These are phyloP conservation scores for Camelina sativa DNA, from an alignment of 345 rosid genomes.

Conservation along the genomic window DNA sequence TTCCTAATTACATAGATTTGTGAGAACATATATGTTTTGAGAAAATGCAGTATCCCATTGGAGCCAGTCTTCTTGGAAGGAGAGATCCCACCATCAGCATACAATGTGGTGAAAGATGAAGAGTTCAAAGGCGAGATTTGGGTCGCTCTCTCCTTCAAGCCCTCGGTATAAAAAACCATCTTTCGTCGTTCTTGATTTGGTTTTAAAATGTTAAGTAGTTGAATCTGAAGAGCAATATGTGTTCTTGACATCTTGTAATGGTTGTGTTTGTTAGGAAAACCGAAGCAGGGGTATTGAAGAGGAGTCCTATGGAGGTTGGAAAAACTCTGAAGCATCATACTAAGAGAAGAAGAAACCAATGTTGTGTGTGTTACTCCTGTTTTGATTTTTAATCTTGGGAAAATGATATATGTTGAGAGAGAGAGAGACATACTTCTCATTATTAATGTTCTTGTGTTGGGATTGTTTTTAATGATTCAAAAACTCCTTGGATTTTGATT, in stretches of 20 bases:
- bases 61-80: constrained; percentile 67
- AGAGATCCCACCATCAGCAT: constrained; percentile 55
- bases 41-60: constrained; percentile 60
- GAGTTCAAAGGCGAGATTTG: constrained; percentile 71
- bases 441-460: constrained; percentile 5
- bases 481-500: constrained; percentile 6
- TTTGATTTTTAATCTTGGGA: constrained; percentile 16
- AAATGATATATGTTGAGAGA: not conserved
- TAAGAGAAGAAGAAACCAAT: constrained; percentile 19
- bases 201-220: not conserved
- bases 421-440: constrained; percentile 3
- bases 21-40: not conserved
- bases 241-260: not conserved
- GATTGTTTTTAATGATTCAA: constrained; percentile 18
- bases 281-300: constrained; percentile 46
- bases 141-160: constrained; percentile 67
- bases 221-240: constrained; percentile 10
- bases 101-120: constrained; percentile 75
- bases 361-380: constrained; percentile 11
- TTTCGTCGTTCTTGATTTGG: constrained; percentile 18
- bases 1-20: not conserved
- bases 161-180: constrained; percentile 51
- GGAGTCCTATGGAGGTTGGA: constrained; percentile 72
- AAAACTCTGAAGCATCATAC: constrained; percentile 52
- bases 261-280: constrained; percentile 42